Percentiles rank a stretch among this genome's conserved stretches.
phyloP scores from a whole-genome alignment of 176 grass and related monocot species.

The Urochloa ruziziensis region DNA sequence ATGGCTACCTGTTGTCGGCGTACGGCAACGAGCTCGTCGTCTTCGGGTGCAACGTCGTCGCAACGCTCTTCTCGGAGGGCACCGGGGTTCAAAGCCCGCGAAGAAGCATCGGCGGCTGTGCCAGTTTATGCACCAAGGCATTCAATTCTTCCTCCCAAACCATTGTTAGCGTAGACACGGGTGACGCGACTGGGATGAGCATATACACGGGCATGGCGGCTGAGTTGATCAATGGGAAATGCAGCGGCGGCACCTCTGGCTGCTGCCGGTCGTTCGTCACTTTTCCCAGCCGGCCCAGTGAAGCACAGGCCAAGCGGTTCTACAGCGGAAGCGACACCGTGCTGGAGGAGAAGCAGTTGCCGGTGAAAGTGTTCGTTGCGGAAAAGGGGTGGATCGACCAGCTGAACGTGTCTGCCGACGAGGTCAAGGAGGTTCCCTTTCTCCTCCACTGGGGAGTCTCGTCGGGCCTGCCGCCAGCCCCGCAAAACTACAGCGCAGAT shows the following conservation, averaged over 20 bases:
- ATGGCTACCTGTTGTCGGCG: background rate
- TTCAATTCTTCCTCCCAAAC: too few species aligned
- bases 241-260: too few species aligned
- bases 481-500: too few species aligned
- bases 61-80: background rate
- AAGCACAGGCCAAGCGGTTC: background rate
- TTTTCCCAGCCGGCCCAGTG: background rate
- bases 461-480: background rate
- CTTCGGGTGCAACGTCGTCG: background rate
- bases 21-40: background rate
- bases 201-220: too few species aligned
- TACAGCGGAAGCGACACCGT: background rate
- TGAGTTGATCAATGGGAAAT: too few species aligned
- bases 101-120: background rate
- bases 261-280: background rate
- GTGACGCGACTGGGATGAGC: background rate
- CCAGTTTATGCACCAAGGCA: background rate
- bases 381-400: background rate
- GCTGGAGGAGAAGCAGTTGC: background rate
- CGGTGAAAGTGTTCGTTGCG: background rate
- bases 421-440: background rate
- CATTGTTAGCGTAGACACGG: too few species aligned
- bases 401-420: too few species aligned
- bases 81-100: accelerated
- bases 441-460: background rate